Conservation (phyloP, 2,329 filamentous ascomycete species). For the Aspergillus pseudonomiae region DNA sequence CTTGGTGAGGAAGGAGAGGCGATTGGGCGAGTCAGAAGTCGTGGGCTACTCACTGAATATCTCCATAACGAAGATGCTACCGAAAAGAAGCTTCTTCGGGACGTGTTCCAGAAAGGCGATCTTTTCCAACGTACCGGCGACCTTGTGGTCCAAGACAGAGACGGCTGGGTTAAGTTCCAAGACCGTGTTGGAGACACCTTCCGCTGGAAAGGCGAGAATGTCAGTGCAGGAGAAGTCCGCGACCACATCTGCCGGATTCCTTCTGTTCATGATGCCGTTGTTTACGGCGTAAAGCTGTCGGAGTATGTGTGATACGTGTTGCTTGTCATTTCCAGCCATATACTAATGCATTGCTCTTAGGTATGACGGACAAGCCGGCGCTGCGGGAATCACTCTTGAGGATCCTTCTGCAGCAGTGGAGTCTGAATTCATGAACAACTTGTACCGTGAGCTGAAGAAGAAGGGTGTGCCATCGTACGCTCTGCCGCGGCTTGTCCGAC, state of each 20-base stretch:
- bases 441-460: constrained; percentile 44
- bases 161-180: constrained; percentile 51
- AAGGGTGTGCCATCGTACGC: constrained; percentile 52
- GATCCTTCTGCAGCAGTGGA: constrained; percentile 33
- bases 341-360: constrained; percentile 24
- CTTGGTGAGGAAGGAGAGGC: constrained; percentile 49
- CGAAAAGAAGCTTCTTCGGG: constrained; percentile 46
- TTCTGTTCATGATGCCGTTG: constrained; percentile 47
- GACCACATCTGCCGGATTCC: constrained; percentile 48
- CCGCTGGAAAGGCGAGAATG: constrained; percentile 50
- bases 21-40: constrained; percentile 47
- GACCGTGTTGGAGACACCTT: constrained; percentile 47
- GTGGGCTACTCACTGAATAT: constrained; percentile 47
- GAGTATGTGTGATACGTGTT: constrained; percentile 31
- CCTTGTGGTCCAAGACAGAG: constrained; percentile 44
- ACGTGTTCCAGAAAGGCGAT: constrained; percentile 52
- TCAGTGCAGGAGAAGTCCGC: constrained; percentile 50
- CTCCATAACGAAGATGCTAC: constrained; percentile 46
- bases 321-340: background rate
- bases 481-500: constrained; percentile 50
- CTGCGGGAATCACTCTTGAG: constrained; percentile 49
- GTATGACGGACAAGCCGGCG: constrained; percentile 54
- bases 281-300: constrained; percentile 48
- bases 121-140: constrained; percentile 51
- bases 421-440: constrained; percentile 38